A percentile compares a stretch with the other conserved stretches of the same genome.
These are phyloP conservation scores for Ophiostoma himal-ulmi DNA, from an alignment of 2,329 filamentous ascomycete species.

Conservation along the genomic window DNA sequence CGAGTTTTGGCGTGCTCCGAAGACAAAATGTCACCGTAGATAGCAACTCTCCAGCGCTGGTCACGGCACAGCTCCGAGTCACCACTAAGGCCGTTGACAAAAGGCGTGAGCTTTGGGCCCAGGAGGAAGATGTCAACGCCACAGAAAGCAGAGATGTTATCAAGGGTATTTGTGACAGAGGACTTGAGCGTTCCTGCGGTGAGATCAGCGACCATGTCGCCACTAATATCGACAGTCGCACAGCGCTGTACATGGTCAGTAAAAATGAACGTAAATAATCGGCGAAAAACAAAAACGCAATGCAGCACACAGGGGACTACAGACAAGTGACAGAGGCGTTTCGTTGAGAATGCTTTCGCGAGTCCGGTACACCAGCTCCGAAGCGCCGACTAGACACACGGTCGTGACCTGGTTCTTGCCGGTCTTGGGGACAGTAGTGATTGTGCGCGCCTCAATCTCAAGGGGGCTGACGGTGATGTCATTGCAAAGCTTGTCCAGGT, in stretches of 20 bases:
- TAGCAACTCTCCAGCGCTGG: slow-evolving; percentile 83
- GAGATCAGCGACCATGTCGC: slow-evolving; percentile 76
- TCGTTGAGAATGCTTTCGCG: slow-evolving; percentile 85
- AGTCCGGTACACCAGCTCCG: slow-evolving; percentile 83
- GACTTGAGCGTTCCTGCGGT: slow-evolving; percentile 62
- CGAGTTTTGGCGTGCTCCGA: slow-evolving; percentile 96
- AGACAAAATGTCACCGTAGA: slow-evolving; percentile 92
- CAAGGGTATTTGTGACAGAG: slow-evolving; percentile 74
- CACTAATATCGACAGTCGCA: slow-evolving; percentile 88
- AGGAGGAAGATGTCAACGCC: slow-evolving; percentile 96
- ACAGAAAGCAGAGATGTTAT: slow-evolving; percentile 79
- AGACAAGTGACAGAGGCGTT: slow-evolving; percentile 77
- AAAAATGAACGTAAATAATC: neutral
- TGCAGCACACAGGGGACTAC: neutral
- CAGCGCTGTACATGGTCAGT: slow-evolving; percentile 59
- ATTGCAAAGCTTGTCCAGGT: slow-evolving; percentile 71
- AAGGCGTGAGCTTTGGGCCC: slow-evolving; percentile 77
- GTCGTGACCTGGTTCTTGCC: slow-evolving; percentile 69
- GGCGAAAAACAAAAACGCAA: neutral
- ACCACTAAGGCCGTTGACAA: slow-evolving; percentile 68
- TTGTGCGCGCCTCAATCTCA: slow-evolving; percentile 76
- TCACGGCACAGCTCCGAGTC: slow-evolving; percentile 79
- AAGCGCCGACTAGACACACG: slow-evolving; percentile 82
- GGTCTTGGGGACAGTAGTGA: slow-evolving; percentile 71
- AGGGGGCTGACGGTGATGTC: slow-evolving; percentile 67